Percentiles rank a stretch among this genome's conserved stretches.
phyloP scores from a whole-genome alignment of 495 filamentous ascomycete genomes.

The Neurospora sp. region DNA sequence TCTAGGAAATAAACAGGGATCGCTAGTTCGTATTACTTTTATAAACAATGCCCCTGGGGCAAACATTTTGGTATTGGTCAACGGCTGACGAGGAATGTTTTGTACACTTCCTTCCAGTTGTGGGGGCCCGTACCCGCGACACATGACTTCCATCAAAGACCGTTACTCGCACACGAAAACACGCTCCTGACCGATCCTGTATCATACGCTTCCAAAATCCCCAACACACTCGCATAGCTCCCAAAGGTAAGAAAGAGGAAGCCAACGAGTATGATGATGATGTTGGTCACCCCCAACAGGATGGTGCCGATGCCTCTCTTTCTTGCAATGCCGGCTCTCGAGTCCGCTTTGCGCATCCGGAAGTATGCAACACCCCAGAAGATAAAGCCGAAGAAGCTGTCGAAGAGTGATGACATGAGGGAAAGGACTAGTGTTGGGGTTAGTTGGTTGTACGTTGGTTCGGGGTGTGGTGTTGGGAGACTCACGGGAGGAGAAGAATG shows the following conservation, averaged over 20 bases:
- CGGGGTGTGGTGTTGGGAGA: neutral
- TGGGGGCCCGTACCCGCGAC: neutral
- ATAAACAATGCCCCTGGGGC: neutral
- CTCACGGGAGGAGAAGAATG: slow-evolving; percentile 69
- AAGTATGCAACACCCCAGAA: slow-evolving; percentile 89
- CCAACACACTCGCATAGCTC: slow-evolving; percentile 68
- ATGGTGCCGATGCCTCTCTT: slow-evolving; percentile 51
- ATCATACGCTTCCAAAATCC: slow-evolving; percentile 51
- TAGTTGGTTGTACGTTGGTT: neutral
- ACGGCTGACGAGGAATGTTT: neutral
- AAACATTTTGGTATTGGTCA: neutral
- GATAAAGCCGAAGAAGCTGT: slow-evolving; percentile 89
- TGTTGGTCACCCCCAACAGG: slow-evolving; percentile 52
- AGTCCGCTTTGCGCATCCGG: slow-evolving; percentile 64
- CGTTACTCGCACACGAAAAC: slow-evolving; percentile 57
- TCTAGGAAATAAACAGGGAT: neutral
- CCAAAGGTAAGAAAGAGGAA: slow-evolving; percentile 66
- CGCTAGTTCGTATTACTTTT: neutral
- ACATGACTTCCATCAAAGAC: slow-evolving; percentile 19
- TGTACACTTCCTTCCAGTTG: neutral
- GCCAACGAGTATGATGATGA: slow-evolving; percentile 59
- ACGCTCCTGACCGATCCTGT: slow-evolving; percentile 43
- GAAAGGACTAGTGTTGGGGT: slow-evolving; percentile 42
- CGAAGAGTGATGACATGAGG: slow-evolving; percentile 83
- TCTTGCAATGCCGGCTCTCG: slow-evolving; percentile 50